A percentile compares a stretch with the other conserved stretches of the same genome.
Evolutionary conservation across 1,284 basidiomycete genomes (phyloP).

Genomic region (Pascua guehoae): DNA sequence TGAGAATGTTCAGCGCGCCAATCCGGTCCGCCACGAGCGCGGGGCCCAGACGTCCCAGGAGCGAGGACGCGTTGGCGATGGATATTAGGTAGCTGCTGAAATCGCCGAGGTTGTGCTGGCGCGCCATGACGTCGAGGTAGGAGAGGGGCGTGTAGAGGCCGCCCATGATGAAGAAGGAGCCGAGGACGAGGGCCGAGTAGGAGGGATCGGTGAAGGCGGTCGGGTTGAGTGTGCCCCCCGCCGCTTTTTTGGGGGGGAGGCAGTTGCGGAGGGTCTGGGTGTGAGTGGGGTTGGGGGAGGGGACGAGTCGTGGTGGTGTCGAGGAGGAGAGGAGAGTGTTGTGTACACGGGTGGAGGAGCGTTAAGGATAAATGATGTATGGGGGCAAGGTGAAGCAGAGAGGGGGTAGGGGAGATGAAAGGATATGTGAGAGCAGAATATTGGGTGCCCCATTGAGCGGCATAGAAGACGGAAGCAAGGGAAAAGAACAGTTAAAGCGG

Average conservation of each 20-base stretch:
- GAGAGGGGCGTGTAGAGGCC: conserved; percentile 22
- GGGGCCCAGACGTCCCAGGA: conserved; percentile 20
- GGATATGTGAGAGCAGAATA: no score
- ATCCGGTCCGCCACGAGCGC: conserved; percentile 18
- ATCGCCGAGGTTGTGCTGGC: conserved; percentile 12
- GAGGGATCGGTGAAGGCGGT: conserved; percentile 14
- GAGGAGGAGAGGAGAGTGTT: no score
- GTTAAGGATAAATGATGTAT: no score
- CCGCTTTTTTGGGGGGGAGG: conserved; percentile 21
- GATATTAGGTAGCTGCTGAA: conserved; percentile 21
- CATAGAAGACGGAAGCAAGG: no score
- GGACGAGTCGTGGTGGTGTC: no score
- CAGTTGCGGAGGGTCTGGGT: conserved; percentile 11
- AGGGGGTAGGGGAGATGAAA: no score
- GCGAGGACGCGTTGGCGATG: conserved; percentile 21
- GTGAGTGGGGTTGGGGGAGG: no score
- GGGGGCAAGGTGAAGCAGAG: no score
- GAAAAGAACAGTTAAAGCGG: no score
- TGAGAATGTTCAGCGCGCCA: conserved; percentile 22
- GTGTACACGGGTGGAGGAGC: no score
- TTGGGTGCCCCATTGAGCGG: no score
- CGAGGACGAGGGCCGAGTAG: conserved; percentile 12
- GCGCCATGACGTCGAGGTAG: conserved; percentile 19
- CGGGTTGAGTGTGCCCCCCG: conserved; percentile 22
- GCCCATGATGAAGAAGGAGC: conserved; percentile 14